Conservation (phyloP, 306 rosid species). For the Ammopiptanthus mongolicus region DNA sequence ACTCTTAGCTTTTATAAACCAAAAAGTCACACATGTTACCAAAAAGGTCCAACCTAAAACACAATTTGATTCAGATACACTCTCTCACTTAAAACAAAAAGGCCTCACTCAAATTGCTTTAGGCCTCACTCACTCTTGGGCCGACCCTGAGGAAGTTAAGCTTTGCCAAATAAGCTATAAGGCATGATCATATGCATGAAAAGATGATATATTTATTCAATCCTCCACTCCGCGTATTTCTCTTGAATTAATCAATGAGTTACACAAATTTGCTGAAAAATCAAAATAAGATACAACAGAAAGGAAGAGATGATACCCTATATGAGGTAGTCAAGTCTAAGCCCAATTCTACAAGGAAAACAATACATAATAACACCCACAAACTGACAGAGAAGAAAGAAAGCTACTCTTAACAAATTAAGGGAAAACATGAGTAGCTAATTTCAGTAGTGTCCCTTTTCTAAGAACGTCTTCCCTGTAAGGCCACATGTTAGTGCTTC, state of each 20-base stretch:
- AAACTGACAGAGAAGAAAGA: not conserved
- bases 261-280: not conserved
- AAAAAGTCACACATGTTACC: too few species aligned
- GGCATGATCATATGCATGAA: too few species aligned
- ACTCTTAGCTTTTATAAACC: too few species aligned
- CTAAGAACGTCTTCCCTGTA: conserved; percentile 20
- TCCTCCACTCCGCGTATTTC: not conserved
- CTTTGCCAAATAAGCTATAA: too few species aligned
- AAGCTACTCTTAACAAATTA: not conserved
- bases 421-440: not conserved
- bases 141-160: too few species aligned
- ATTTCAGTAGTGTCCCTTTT: not conserved
- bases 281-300: not conserved
- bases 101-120: too few species aligned
- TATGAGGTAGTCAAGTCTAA: not conserved
- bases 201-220: not conserved
- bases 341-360: not conserved
- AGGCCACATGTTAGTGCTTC: conserved; percentile 58
- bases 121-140: too few species aligned
- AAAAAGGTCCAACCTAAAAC: too few species aligned
- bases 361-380: not conserved
- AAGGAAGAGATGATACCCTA: not conserved
- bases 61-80: too few species aligned
- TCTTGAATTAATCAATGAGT: not conserved
- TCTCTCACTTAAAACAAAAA: too few species aligned